Evolutionary conservation across 345 rosid genomes (phyloP).

Genomic region (Abelmoschus esculentus): DNA sequence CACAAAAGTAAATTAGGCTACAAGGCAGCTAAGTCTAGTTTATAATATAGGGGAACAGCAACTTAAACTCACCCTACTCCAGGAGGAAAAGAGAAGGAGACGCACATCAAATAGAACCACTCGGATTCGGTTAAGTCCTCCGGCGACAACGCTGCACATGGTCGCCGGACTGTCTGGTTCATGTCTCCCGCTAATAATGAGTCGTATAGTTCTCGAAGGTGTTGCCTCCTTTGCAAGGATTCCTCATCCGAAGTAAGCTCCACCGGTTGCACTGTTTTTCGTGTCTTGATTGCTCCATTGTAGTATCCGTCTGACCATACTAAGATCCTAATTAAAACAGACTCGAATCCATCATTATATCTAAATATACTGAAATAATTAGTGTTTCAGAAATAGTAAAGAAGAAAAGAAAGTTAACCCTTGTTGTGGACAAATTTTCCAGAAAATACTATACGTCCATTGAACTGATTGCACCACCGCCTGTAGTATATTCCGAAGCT

Average conservation of each 20-base stretch:
- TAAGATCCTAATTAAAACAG: slow-evolving; percentile 43
- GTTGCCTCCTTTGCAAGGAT: slow-evolving; percentile 87
- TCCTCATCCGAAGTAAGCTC: slow-evolving; percentile 90
- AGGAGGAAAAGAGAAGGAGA: slow-evolving; percentile 83
- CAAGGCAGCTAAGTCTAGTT: neutral
- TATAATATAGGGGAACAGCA: neutral
- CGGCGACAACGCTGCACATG: slow-evolving; percentile 77
- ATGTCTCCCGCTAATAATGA: slow-evolving; percentile 73
- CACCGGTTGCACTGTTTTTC: slow-evolving; percentile 91
- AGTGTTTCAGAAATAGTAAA: neutral
- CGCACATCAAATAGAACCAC: slow-evolving; percentile 97
- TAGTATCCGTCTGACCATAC: slow-evolving; percentile 92
- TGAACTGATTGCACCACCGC: slow-evolving; percentile 81
- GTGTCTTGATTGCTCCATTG: slow-evolving; percentile 93
- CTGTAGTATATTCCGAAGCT: slow-evolving; percentile 64
- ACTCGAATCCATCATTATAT: neutral
- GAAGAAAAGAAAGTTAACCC: slow-evolving; percentile 35
- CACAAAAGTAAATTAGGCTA: neutral
- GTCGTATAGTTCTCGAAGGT: slow-evolving; percentile 84
- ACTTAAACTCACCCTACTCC: slow-evolving; percentile 73
- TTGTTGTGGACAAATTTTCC: slow-evolving; percentile 93
- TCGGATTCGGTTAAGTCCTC: slow-evolving; percentile 96
- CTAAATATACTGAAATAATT: neutral
- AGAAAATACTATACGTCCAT: slow-evolving; percentile 92
- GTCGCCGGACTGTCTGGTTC: slow-evolving; percentile 60